Percentiles rank a stretch among this genome's conserved stretches.
phyloP scores from a whole-genome alignment of 352 stramenopile genomes.

The Halophytophthora batemanensis region DNA sequence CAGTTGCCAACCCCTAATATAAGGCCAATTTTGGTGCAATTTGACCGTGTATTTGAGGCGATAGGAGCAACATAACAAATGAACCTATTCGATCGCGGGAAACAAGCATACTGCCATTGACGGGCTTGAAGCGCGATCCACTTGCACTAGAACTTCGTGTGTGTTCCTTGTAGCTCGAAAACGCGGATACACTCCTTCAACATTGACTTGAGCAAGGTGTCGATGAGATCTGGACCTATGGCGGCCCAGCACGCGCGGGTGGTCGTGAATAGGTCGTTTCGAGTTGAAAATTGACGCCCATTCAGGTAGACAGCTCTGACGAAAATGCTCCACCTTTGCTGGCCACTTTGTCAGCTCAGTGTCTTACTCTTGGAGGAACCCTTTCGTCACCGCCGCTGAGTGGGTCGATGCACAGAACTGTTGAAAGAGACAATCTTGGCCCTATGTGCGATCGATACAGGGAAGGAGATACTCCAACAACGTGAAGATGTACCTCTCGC shows the following conservation, averaged over 20 bases:
- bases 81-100: too few relatives aligned
- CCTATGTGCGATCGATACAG: conserved; percentile 3
- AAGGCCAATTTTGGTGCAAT: too few relatives aligned
- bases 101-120: too few relatives aligned
- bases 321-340: conserved; percentile 7
- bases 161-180: conserved; percentile 1
- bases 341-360: conserved; percentile 9
- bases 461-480: conserved; percentile 13
- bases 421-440: conserved; percentile 6
- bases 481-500: conserved; percentile 15
- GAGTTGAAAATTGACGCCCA: conserved; percentile 2
- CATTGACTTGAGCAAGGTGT: conserved; percentile 2
- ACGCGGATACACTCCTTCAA: neutral
- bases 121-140: too few relatives aligned
- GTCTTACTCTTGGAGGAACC: conserved; percentile 8
- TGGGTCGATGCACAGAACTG: conserved; percentile 24
- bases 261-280: neutral
- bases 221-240: neutral
- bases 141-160: too few relatives aligned
- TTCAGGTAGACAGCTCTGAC: conserved; percentile 4
- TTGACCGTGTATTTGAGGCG: too few relatives aligned
- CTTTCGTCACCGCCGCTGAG: neutral
- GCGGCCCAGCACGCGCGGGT: neutral
- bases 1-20: too few relatives aligned
- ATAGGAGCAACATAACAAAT: too few relatives aligned